These are phyloP conservation scores for Lophiostoma macrostomum DNA, from an alignment of 495 filamentous ascomycete species.

Conservation along the genomic window DNA sequence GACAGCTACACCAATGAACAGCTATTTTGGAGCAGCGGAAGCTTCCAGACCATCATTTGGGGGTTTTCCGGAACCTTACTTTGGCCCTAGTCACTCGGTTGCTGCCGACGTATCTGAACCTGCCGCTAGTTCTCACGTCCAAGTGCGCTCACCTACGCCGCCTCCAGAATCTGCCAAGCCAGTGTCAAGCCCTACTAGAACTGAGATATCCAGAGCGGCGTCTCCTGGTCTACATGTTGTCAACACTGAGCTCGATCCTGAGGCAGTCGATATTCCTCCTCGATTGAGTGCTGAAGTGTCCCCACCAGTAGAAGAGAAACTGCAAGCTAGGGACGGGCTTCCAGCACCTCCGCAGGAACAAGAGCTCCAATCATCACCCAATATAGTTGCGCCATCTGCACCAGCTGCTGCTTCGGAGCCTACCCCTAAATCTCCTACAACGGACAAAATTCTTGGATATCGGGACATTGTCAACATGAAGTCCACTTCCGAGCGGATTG, in stretches of 20 bases:
- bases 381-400: neutral
- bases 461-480: conserved; percentile 68
- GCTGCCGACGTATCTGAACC: conserved; percentile 4
- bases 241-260: conserved; percentile 27
- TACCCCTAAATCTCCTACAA: conserved; percentile 3
- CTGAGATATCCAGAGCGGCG: conserved; percentile 1
- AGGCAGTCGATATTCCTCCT: conserved; percentile 32
- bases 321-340: neutral
- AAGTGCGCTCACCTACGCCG: conserved; percentile 16
- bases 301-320: neutral
- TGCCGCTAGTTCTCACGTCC: conserved; percentile 5
- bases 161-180: conserved; percentile 16
- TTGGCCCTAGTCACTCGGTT: conserved; percentile 19
- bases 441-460: conserved; percentile 45
- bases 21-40: too few species aligned
- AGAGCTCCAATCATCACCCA: neutral
- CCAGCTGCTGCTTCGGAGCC: conserved; percentile 2
- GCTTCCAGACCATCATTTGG: conserved; percentile 38
- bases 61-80: conserved; percentile 20
- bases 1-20: too few species aligned
- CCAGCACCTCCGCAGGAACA: neutral
- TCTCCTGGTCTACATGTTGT: conserved; percentile 34
- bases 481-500: conserved; percentile 60
- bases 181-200: neutral
- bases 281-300: conserved; percentile 20